Conservation (phyloP, 305 asterid species). For the Andrographis paniculata region DNA sequence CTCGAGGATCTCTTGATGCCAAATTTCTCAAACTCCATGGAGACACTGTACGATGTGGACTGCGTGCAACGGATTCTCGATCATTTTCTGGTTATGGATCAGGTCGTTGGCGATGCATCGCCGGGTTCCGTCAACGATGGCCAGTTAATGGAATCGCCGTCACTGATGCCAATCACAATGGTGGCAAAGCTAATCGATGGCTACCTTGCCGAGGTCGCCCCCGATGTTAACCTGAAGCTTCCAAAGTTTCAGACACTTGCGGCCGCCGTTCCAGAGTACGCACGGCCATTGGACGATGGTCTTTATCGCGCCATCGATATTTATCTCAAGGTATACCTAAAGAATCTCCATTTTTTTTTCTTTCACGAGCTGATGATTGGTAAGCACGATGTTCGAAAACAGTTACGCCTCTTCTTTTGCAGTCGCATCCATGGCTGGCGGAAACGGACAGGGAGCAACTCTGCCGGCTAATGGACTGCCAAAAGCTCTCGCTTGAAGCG, state of each 20-base stretch:
- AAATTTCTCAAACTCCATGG: conserved; percentile 25
- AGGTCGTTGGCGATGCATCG: conserved; percentile 10
- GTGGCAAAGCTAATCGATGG: conserved; percentile 38
- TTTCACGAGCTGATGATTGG: too few relatives aligned
- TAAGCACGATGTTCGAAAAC: too few relatives aligned
- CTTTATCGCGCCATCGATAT: conserved; percentile 42
- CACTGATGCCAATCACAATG: conserved; percentile 17
- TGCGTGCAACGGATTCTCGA: conserved; percentile 38
- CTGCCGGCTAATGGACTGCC: conserved; percentile 49
- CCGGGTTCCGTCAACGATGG: conserved; percentile 18
- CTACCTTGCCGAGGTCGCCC: conserved; percentile 47
- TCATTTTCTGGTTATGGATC: conserved; percentile 34
- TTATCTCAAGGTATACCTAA: conserved; percentile 37
- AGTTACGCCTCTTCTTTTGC: background rate
- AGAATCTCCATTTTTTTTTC: too few relatives aligned
- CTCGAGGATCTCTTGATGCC: conserved; percentile 43
- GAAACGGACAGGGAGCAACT: conserved; percentile 46
- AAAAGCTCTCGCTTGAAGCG: conserved; percentile 50
- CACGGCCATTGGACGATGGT: conserved; percentile 39
- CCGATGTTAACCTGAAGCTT: conserved; percentile 39
- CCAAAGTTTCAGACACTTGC: conserved; percentile 34
- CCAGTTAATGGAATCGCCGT: conserved; percentile 15
- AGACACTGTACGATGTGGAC: conserved; percentile 41
- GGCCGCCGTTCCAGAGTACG: conserved; percentile 34
- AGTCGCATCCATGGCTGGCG: conserved; percentile 49